Conservation (phyloP, 768 basidiomycete genomes). For the Hortiboletus flavorubellus region DNA sequence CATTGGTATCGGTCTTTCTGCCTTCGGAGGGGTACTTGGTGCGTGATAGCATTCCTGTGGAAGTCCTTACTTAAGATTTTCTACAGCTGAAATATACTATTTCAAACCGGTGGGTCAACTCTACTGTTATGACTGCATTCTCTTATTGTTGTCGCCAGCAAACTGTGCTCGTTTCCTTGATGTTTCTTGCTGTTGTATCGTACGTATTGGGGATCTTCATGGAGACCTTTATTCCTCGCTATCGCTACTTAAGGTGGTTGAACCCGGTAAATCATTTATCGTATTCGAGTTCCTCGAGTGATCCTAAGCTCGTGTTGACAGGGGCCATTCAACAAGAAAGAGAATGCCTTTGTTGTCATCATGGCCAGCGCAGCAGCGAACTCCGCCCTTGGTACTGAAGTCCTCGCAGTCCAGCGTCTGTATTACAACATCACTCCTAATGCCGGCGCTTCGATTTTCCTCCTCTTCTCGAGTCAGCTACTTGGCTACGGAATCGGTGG, state of each 20-base stretch:
- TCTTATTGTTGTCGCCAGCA: constrained; percentile 32
- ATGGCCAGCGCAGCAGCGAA: constrained; percentile 56
- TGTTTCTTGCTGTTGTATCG: constrained; percentile 54
- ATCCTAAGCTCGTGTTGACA: constrained; percentile 16
- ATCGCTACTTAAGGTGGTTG: constrained; percentile 43
- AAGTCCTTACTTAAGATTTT: constrained; percentile 2
- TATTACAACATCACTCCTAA: constrained; percentile 54
- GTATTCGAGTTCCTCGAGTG: background rate
- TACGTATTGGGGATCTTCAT: constrained; percentile 47
- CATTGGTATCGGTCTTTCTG: constrained; percentile 52
- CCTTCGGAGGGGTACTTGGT: constrained; percentile 54
- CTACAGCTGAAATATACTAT: constrained; percentile 55
- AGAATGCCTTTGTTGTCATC: constrained; percentile 54
- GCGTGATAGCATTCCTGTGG: constrained; percentile 5
- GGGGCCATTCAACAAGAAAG: constrained; percentile 60
- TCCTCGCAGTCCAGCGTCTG: constrained; percentile 51
- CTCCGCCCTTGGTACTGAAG: constrained; percentile 52
- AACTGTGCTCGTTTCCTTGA: constrained; percentile 50
- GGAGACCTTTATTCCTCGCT: constrained; percentile 45
- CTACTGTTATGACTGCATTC: background rate
- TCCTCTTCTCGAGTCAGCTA: constrained; percentile 35
- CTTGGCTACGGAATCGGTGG: constrained; percentile 55
- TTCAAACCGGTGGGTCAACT: constrained; percentile 46
- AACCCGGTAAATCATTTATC: constrained; percentile 40
- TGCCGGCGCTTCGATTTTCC: constrained; percentile 43